Percentiles rank a stretch among this genome's conserved stretches.
phyloP scores from a whole-genome alignment of 2,329 filamentous ascomycete species.

The Hypocreales sp. region DNA sequence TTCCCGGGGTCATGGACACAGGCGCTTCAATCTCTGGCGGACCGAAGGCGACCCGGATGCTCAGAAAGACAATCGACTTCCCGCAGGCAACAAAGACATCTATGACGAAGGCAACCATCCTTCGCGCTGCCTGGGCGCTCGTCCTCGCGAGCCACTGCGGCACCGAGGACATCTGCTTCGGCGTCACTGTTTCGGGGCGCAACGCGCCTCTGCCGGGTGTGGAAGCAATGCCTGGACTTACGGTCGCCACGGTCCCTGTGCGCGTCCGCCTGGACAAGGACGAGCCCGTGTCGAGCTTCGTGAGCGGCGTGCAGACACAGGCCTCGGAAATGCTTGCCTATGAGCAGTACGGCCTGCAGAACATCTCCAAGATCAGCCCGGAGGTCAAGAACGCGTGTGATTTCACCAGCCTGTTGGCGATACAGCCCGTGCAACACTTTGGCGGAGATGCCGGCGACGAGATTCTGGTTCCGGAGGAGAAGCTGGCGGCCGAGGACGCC shows the following conservation, averaged over 20 bases:
- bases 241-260: conserved; percentile 14
- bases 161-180: conserved; percentile 10
- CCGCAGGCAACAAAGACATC: neutral
- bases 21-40: neutral
- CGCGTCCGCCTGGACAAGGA: conserved; percentile 5
- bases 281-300: conserved; percentile 4
- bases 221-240: conserved; percentile 12
- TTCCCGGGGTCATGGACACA: neutral
- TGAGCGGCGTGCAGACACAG: conserved; percentile 5
- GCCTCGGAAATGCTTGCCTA: conserved; percentile 2
- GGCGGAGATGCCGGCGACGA: neutral
- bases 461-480: neutral
- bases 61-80: neutral
- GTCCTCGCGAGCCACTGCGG: conserved; percentile 7
- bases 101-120: conserved; percentile 7
- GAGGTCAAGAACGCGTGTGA: conserved; percentile 7
- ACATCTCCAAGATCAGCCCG: conserved; percentile 6
- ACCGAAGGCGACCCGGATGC: neutral
- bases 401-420: conserved; percentile 11
- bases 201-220: conserved; percentile 11
- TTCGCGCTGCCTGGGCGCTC: conserved; percentile 12
- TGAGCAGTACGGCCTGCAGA: conserved; percentile 9
- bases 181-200: conserved; percentile 12
- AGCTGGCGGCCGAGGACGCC: neutral
- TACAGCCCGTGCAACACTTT: conserved; percentile 7